Percentiles rank a stretch among this genome's conserved stretches.
These are phyloP conservation scores for Penicillium lividum DNA, from an alignment of 495 filamentous ascomycete genomes.

Conservation along the genomic window DNA sequence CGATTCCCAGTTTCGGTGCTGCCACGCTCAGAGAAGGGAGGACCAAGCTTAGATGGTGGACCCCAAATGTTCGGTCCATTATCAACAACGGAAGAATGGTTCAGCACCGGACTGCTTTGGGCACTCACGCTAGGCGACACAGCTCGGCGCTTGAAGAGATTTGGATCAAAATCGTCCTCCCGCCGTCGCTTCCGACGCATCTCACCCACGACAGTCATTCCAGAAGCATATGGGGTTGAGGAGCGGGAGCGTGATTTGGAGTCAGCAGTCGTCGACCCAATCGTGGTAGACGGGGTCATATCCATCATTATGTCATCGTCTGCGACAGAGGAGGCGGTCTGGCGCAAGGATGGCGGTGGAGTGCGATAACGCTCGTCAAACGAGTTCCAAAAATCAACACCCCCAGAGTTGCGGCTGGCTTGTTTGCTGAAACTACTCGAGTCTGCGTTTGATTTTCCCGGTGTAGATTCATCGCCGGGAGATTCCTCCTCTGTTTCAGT, in stretches of 20 bases:
- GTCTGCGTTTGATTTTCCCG: constrained; percentile 59
- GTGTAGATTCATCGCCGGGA: constrained; percentile 60
- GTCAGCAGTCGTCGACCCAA: constrained; percentile 31
- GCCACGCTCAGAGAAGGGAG: constrained; percentile 51
- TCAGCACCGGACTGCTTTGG: constrained; percentile 83
- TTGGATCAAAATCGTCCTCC: constrained; percentile 89
- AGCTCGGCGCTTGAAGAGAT: constrained; percentile 87
- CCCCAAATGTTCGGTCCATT: constrained; percentile 67
- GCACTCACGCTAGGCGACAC: constrained; percentile 92
- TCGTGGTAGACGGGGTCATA: constrained; percentile 60
- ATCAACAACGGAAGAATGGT: constrained; percentile 74
- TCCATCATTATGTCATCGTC: constrained; percentile 80
- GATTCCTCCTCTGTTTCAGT: constrained; percentile 47
- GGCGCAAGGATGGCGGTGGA: constrained; percentile 58
- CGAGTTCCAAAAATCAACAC: constrained; percentile 77
- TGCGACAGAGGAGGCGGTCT: constrained; percentile 56
- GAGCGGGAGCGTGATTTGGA: constrained; percentile 47
- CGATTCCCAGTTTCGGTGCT: constrained; percentile 45
- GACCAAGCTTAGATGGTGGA: constrained; percentile 58
- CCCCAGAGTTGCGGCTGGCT: constrained; percentile 67
- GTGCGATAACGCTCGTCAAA: constrained; percentile 65
- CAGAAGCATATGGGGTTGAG: constrained; percentile 49
- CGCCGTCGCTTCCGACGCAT: constrained; percentile 78
- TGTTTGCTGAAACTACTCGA: constrained; percentile 71
- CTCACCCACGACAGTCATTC: constrained; percentile 57